Evolutionary conservation across 768 basidiomycete species (phyloP).

Genomic region (Cystofilobasidium macerans): DNA sequence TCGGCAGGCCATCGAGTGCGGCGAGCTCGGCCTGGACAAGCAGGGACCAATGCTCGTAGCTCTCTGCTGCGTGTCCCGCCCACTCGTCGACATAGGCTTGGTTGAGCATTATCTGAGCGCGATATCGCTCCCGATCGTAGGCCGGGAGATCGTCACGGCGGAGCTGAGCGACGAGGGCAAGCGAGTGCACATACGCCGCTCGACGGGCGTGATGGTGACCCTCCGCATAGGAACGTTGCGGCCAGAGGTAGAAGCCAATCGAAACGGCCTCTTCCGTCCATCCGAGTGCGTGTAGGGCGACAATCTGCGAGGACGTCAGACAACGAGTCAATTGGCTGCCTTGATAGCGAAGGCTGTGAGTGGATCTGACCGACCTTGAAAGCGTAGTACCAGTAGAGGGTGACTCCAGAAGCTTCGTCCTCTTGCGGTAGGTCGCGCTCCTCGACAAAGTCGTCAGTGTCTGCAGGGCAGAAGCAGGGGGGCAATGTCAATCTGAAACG

Average conservation of each 20-base stretch:
- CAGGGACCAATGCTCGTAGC: slow-evolving; percentile 57
- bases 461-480: not conserved
- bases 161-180: slow-evolving; percentile 54
- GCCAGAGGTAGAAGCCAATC: slow-evolving; percentile 55
- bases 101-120: slow-evolving; percentile 52
- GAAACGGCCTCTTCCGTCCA: slow-evolving; percentile 50
- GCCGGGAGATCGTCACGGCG: slow-evolving; percentile 43
- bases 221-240: slow-evolving; percentile 31
- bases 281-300: slow-evolving; percentile 55
- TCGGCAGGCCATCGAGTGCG: slow-evolving; percentile 47
- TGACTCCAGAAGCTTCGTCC: not conserved
- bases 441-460: not conserved
- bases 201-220: slow-evolving; percentile 55
- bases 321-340: not conserved
- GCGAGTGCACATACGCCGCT: slow-evolving; percentile 49
- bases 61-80: slow-evolving; percentile 59
- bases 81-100: slow-evolving; percentile 57
- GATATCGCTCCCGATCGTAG: slow-evolving; percentile 40
- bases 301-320: slow-evolving; percentile 51
- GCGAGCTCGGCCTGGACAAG: slow-evolving; percentile 49
- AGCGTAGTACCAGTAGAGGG: slow-evolving; percentile 3
- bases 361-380: slow-evolving; percentile 6
- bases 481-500: not conserved
- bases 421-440: not conserved
- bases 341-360: not conserved